Evolutionary conservation across 1,284 basidiomycete genomes (phyloP), one percentile per base, ranked within the genome.

Genomic region (Coniferiporia weirii): DNA sequence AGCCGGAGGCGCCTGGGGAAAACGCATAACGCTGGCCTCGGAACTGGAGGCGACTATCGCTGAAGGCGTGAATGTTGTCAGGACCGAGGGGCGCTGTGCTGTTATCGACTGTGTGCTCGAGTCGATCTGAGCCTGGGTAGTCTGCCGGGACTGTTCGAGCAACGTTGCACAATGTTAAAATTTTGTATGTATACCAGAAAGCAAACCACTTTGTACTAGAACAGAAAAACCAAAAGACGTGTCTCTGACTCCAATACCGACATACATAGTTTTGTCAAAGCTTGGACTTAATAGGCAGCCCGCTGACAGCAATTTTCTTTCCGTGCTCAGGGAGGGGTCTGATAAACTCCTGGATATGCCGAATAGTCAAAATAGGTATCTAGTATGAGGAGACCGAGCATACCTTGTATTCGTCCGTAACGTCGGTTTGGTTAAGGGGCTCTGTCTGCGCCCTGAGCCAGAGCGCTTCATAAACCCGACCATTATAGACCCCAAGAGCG

Each of bases 391-490:
- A 7, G 4, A 56, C 7, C 22, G 35, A 44, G 67, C 73, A 56
- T 50, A 83, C 84, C 71, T 78, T 69, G 65, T 87, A 87, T 27
- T 78, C 83, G 13, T 75, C 75, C 1, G 80, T 72, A 5, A 80
- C 72, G 47, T 80, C 77, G 0, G 68, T 72, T 58, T 74, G 70
- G 67, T 90, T 91, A 54, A 90, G 67, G 1, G 88, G 87, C 60
- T 90, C 87, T 1, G 68, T 68, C 67, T 87, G 80, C 1, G 76
- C 84, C n/a, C 78, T 73, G 27, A 79, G 74, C 84, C 85, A 89
- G 10, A 91, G 67, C 32, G 79, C 76, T 58, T 91, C 81, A 62
- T 91, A 91, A 12, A 85, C 87, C 10, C 77, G 77, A 0, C 89
- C 89, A 66, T 87, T 79, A 57, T 79, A 78, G 10, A 85, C 79